Evolutionary conservation across 805 yeast species (phyloP), one percentile per base, ranked within the genome.

Genomic region (Jamesozyma lodderae): DNA sequence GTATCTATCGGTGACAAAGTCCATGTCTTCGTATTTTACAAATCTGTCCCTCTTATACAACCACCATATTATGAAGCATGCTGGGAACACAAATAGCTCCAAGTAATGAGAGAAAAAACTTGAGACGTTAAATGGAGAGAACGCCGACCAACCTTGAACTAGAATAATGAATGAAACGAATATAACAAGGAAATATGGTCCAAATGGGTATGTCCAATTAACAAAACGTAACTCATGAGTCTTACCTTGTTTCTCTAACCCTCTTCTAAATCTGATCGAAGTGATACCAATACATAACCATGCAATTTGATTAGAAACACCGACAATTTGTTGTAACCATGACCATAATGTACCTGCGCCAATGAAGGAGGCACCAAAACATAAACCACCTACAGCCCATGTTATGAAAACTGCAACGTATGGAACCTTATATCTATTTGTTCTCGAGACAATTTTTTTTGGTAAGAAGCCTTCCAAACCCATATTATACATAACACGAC

Each of bases 291-390:
- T 72, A 40, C 63, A 57, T 49, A 68, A 57, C 77, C 77, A 71
- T 20, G 73, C 66, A 32, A 72, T 50, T 51, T 69, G 72, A 50
- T 72, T 72, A 4, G 76, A 69, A 15, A 72, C 72, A 48, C 75
- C 76, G 37, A 71, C 75, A 37, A 70, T 63, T 40, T 67, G 60
- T 57, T 70, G 76, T 40, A 72, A 55, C 75, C 76, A 72, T 13
- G 63, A 45, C 76, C 77, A 72, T 28, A 72, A 56, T n/a, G 62
- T 59, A 31, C 76, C 77, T 1, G 75, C 69, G 17, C 73, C 73
- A 40, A 71, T 65, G 46, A 71, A 72, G 1, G 78, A 72, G 4
- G 79, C 69, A 2, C 76, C 81, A 48, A 77, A 77, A 51, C 79
- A 74, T 33, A 75, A 58, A 0, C 78, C 79, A 31, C 79, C 75